These are phyloP conservation scores for Euphrasia arctica DNA, from an alignment of 305 asterid genomes.

Conservation along the genomic window DNA sequence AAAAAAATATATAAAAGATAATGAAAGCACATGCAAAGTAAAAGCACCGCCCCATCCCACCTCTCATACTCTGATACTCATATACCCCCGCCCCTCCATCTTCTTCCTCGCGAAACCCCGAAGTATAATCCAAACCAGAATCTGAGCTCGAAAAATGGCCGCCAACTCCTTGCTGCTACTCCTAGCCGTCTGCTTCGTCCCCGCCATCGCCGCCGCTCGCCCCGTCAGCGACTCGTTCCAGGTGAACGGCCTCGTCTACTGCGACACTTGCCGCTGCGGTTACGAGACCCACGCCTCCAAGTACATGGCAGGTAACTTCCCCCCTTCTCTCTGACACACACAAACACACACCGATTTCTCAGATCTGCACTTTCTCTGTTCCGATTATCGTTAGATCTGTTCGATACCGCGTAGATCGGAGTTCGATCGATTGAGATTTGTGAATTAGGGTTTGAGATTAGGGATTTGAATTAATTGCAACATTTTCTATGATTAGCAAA, in stretches of 20 bases:
- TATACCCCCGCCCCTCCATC: background rate
- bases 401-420: background rate
- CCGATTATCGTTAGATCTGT: background rate
- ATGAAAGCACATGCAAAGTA: too few relatives aligned
- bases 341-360: constrained; percentile 1
- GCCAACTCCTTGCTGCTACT: constrained; percentile 28
- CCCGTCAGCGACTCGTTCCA: constrained; percentile 29
- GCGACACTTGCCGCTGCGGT: constrained; percentile 87
- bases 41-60: too few relatives aligned
- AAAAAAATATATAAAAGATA: too few relatives aligned
- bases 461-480: too few relatives aligned
- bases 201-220: constrained; percentile 41
- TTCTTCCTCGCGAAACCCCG: background rate
- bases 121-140: background rate
- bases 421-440: too few relatives aligned
- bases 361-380: background rate
- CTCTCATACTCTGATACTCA: too few relatives aligned
- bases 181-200: constrained; percentile 46
- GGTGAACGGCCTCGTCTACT: constrained; percentile 51
- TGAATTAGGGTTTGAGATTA: too few relatives aligned
- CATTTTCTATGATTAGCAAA: too few relatives aligned
- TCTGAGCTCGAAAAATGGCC: constrained; percentile 35
- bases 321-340: constrained; percentile 2
- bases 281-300: constrained; percentile 56
- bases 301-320: constrained; percentile 40